Percentiles rank a stretch among this genome's conserved stretches.
Conservation (phyloP, 2,329 filamentous ascomycete species). For the Emergomyces pasteurianus region DNA sequence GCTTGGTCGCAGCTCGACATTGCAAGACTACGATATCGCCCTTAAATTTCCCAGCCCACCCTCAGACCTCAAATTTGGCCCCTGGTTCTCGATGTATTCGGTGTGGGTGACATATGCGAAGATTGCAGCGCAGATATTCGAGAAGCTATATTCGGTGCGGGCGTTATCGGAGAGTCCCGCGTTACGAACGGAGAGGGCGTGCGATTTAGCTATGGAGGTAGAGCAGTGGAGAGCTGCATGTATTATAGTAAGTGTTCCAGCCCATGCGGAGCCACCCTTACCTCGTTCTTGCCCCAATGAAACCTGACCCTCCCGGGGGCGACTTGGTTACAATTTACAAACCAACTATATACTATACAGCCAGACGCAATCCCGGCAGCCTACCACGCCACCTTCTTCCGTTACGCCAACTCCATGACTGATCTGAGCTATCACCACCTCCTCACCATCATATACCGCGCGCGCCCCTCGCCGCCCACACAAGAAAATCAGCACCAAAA, state of each 20-base stretch:
- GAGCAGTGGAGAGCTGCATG: conserved; percentile 7
- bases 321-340: not conserved
- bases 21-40: conserved; percentile 50
- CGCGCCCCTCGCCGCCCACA: conserved; percentile 19
- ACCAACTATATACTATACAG: not conserved
- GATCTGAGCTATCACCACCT: conserved; percentile 26
- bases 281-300: not conserved
- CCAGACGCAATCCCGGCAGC: not conserved
- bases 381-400: conserved; percentile 14
- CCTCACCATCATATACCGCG: conserved; percentile 29
- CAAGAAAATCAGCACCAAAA: conserved; percentile 3
- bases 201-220: conserved; percentile 19
- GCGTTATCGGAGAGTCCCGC: conserved; percentile 17
- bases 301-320: not conserved
- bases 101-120: conserved; percentile 46
- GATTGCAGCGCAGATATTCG: conserved; percentile 49
- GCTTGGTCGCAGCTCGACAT: conserved; percentile 45
- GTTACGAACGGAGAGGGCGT: conserved; percentile 18
- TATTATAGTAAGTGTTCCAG: not conserved
- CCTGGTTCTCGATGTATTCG: conserved; percentile 38
- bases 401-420: conserved; percentile 20
- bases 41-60: conserved; percentile 30
- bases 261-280: too few relatives aligned
- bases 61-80: conserved; percentile 8
- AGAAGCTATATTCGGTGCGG: conserved; percentile 40